A percentile compares a stretch with the other conserved stretches of the same genome.
These are phyloP conservation scores for Verbascum thapsus DNA, from an alignment of 257 asterid species.

Conservation along the genomic window DNA sequence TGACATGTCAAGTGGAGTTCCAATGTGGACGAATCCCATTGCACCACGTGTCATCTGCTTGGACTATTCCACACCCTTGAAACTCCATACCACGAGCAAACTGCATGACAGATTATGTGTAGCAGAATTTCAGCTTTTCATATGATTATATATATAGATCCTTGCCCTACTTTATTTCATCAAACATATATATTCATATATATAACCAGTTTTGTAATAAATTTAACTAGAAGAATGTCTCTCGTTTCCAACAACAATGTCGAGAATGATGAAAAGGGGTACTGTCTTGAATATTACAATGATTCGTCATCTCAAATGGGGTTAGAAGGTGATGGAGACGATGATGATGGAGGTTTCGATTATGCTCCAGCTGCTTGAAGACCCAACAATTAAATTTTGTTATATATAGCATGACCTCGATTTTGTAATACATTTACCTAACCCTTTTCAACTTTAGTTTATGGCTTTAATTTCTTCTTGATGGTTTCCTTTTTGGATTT, in stretches of 20 bases:
- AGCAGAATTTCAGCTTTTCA: too few relatives aligned
- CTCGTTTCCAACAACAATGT: neutral
- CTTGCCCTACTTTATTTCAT: neutral
- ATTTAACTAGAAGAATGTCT: constrained; percentile 8
- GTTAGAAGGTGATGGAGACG: neutral
- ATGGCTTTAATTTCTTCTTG: too few relatives aligned
- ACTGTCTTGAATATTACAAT: too few relatives aligned
- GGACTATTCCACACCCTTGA: neutral
- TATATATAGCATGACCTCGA: too few relatives aligned
- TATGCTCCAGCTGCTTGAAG: neutral
- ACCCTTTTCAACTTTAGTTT: too few relatives aligned
- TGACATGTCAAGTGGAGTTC: constrained; percentile 16
- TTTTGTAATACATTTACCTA: too few relatives aligned
- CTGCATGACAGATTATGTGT: too few relatives aligned
- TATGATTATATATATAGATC: neutral
- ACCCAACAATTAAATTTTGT: too few relatives aligned
- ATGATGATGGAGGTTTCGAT: neutral
- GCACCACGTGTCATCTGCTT: constrained; percentile 6
- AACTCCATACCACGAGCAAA: constrained; percentile 26
- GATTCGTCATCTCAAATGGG: too few relatives aligned
- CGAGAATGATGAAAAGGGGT: too few relatives aligned
- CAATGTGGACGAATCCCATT: constrained; percentile 5
- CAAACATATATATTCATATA: neutral
- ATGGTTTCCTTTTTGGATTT: too few relatives aligned
- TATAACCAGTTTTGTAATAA: too few relatives aligned